A percentile compares a stretch with the other conserved stretches of the same genome.
These are phyloP conservation scores for Phoenix dactylifera DNA, from an alignment of 176 grass and related monocot species.

Conservation along the genomic window DNA sequence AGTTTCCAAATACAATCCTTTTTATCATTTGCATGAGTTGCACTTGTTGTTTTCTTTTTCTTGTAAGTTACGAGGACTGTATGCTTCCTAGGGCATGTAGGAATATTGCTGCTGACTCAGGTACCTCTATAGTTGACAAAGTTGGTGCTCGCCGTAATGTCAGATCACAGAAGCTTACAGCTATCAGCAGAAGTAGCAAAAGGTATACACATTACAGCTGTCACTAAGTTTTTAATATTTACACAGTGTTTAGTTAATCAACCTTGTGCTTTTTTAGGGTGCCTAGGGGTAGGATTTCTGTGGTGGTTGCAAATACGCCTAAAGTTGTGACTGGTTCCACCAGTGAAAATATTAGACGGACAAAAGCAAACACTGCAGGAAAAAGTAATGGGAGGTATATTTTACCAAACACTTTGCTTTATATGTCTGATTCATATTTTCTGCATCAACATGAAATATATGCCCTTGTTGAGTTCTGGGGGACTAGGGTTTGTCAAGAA, in stretches of 20 bases:
- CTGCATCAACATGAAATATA: background rate
- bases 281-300: slow-evolving; percentile 44
- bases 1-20: too few species aligned
- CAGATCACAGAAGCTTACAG: slow-evolving; percentile 36
- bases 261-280: slow-evolving; percentile 32
- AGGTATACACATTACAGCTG: slow-evolving; percentile 8
- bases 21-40: too few species aligned
- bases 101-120: slow-evolving; percentile 42
- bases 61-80: too few species aligned
- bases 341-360: slow-evolving; percentile 32
- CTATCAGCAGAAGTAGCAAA: slow-evolving; percentile 25
- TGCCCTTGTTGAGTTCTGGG: too few species aligned
- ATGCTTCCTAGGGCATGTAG: slow-evolving; percentile 18
- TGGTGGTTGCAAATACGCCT: slow-evolving; percentile 18
- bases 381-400: slow-evolving; percentile 64
- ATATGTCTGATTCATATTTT: too few species aligned
- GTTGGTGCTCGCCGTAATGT: slow-evolving; percentile 29
- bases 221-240: background rate
- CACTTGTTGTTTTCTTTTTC: too few species aligned
- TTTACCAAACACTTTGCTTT: background rate
- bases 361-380: slow-evolving; percentile 33
- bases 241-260: background rate
- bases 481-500: too few species aligned
- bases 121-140: slow-evolving; percentile 41
- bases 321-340: slow-evolving; percentile 18